Evolutionary conservation across 1,284 basidiomycete species (phyloP), one percentile per base, ranked within the genome.

Genomic region (Grifola frondosa): DNA sequence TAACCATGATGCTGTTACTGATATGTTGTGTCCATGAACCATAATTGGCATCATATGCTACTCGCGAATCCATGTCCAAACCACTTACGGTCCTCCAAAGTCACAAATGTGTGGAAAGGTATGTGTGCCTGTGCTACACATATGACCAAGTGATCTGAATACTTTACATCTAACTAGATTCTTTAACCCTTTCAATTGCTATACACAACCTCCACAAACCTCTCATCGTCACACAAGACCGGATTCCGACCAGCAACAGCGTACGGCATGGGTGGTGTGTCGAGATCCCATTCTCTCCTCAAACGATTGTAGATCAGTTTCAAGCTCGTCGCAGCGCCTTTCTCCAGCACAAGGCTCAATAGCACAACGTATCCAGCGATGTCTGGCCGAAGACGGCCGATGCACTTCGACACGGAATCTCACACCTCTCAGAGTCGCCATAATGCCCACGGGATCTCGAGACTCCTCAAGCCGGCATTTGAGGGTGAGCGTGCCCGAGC

Each of bases 271-370:
- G 53, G 57, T 8, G 59, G 52, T 17, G 55, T 54, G 39, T 82
- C 78, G 58, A 88, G 58, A 43, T 77, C 75, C 94, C 93, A 97
- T 19, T 82, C 78, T 22, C 74, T 70, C 48, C 78, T 73, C 51
- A 97, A 59, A 32, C 79, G 71, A 47, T 75, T 79, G 59, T 81
- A 88, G 26, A 94, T 71, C 41, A 80, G 73, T 62, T 81, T 86
- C 70, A 96, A 91, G 28, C 78, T 86, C 29, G 86, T 84, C 42
- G 81, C 67, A 10, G 91, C 82, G 1, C 93, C 93, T 64, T 87
- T 92, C 70, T 96, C 93, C 57, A 91, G 84, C 12, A 90, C 73
- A 45, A 95, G 63, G 10, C 77, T 73, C 57, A 95, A 63, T 33
- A 73, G 73, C 5, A 87, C 80, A 39, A 71, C 65, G 50, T 72